These are phyloP conservation scores for Colletotrichum australisinense DNA, from an alignment of 2,329 filamentous ascomycete species.

Conservation along the genomic window DNA sequence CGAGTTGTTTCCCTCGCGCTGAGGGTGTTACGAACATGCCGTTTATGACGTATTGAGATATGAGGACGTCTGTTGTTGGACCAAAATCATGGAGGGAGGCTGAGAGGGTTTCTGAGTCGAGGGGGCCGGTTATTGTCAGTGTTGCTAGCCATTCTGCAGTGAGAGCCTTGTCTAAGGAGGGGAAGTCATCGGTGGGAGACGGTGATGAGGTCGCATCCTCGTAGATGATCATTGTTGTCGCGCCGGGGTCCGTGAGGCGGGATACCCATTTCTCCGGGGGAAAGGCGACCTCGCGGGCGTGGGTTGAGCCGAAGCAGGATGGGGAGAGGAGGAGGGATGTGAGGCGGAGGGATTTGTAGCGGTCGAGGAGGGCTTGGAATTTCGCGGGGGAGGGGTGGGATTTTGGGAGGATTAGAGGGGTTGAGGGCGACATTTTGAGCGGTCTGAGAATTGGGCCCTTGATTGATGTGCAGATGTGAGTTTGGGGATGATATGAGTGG, in stretches of 20 bases:
- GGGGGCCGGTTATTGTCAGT: slow-evolving; percentile 15
- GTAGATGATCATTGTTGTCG: slow-evolving; percentile 24
- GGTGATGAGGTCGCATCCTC: background rate
- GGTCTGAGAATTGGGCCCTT: no score
- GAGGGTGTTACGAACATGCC: slow-evolving; percentile 30
- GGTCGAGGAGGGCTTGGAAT: background rate
- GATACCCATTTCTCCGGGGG: slow-evolving; percentile 13
- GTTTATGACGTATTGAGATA: slow-evolving; percentile 11
- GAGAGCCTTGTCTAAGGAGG: background rate
- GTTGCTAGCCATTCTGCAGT: slow-evolving; percentile 15
- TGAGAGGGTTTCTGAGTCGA: slow-evolving; percentile 4
- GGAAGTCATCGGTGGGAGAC: background rate
- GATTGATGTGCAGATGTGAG: no score
- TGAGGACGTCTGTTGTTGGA: background rate
- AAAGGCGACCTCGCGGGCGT: slow-evolving; percentile 26
- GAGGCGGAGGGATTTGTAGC: slow-evolving; percentile 32
- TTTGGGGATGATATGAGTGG: no score
- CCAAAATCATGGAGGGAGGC: background rate
- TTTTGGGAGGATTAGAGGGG: slow-evolving; percentile 9
- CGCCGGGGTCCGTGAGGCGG: slow-evolving; percentile 6
- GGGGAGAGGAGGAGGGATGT: slow-evolving; percentile 23
- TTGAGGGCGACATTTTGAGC: background rate
- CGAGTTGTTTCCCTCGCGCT: background rate
- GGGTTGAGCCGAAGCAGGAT: slow-evolving; percentile 19
- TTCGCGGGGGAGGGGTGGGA: slow-evolving; percentile 1